These are phyloP conservation scores for Picochlorum sp. DNA, from an alignment of 139 green algal genomes.

Conservation along the genomic window DNA sequence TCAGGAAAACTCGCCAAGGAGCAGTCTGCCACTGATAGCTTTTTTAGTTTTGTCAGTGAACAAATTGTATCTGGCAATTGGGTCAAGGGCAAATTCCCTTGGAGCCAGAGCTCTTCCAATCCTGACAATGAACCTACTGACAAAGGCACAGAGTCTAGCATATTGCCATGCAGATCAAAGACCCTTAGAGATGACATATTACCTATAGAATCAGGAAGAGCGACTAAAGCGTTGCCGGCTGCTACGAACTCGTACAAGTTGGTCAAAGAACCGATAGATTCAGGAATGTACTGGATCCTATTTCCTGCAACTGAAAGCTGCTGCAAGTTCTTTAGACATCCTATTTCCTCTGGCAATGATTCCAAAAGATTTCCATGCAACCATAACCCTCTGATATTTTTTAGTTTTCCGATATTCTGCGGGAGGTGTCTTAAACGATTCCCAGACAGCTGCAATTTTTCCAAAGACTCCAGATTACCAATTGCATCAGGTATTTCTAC, in stretches of 20 bases:
- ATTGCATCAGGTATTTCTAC: conserved; percentile 28
- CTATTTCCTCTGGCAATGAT: conserved; percentile 41
- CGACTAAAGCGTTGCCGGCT: conserved; percentile 44
- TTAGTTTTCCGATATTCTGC: conserved; percentile 26
- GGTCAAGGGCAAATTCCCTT: conserved; percentile 45
- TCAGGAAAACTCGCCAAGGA: conserved; percentile 14
- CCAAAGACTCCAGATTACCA: conserved; percentile 24
- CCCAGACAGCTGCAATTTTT: conserved; percentile 55
- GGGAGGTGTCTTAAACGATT: conserved; percentile 50
- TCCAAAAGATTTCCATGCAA: conserved; percentile 53
- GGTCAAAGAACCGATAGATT: conserved; percentile 18
- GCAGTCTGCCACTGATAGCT: conserved; percentile 42
- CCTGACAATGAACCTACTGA: conserved; percentile 14
- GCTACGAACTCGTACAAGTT: conserved; percentile 33
- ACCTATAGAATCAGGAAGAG: conserved; percentile 34
- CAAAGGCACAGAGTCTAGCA: conserved; percentile 26
- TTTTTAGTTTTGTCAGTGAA: conserved; percentile 17
- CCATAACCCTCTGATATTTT: conserved; percentile 46
- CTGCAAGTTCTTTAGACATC: conserved; percentile 26
- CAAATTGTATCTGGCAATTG: conserved; percentile 26
- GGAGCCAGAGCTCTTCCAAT: conserved; percentile 43
- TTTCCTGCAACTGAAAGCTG: conserved; percentile 50
- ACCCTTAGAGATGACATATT: conserved; percentile 28
- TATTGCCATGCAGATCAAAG: conserved; percentile 45
- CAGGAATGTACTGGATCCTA: conserved; percentile 23